Evolutionary conservation across 345 rosid species (phyloP).

Genomic region (Heritiera fomes): DNA sequence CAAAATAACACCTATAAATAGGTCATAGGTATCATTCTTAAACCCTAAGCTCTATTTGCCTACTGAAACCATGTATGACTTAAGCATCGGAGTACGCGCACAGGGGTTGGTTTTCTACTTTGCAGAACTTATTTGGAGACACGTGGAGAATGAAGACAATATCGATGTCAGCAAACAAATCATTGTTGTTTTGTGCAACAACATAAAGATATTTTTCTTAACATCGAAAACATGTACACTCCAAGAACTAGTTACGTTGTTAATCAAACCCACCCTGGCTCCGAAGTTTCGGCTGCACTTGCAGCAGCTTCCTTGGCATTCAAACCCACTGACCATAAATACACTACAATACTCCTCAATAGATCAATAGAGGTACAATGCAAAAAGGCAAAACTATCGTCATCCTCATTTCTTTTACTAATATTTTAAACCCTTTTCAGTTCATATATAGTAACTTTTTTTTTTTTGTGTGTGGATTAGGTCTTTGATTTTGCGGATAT

Average conservation of each 20-base stretch:
- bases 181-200: too few relatives aligned
- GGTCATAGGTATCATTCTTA: too few relatives aligned
- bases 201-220: too few relatives aligned
- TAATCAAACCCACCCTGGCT: conserved; percentile 51
- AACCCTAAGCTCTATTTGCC: too few relatives aligned
- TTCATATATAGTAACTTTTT: not conserved
- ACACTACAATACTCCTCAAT: conserved; percentile 42
- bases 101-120: too few relatives aligned
- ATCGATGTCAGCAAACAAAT: too few relatives aligned
- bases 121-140: too few relatives aligned
- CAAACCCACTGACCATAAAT: conserved; percentile 31
- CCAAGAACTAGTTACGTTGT: conserved; percentile 68
- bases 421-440: not conserved
- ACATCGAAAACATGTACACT: conserved; percentile 95
- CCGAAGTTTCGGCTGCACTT: conserved; percentile 80
- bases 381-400: not conserved
- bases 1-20: too few relatives aligned
- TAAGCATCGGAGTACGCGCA: too few relatives aligned
- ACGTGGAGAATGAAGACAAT: too few relatives aligned
- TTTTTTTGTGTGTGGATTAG: conserved; percentile 22
- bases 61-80: too few relatives aligned
- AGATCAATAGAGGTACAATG: conserved; percentile 51
- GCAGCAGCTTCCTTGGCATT: conserved; percentile 78
- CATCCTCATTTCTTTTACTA: not conserved
- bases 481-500: conserved; percentile 75